These are phyloP conservation scores for Mortierella sp. DNA, from an alignment of 371 early-diverging fungal genomes.

Conservation along the genomic window DNA sequence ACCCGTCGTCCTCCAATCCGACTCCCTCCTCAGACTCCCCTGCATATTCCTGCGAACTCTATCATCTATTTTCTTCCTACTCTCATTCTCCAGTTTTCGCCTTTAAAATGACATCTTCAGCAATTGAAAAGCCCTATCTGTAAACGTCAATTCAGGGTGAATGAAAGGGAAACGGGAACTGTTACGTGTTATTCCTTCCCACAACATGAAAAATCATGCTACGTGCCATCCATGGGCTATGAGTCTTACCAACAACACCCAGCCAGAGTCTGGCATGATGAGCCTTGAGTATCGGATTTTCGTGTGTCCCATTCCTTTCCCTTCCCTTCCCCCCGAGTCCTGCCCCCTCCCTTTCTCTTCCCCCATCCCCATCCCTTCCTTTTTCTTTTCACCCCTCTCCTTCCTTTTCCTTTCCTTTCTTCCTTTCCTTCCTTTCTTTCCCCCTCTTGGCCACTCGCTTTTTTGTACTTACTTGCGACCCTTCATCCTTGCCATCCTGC, in stretches of 20 bases:
- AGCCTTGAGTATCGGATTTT: background rate
- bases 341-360: background rate
- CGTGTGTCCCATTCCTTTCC: background rate
- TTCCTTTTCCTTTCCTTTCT: background rate
- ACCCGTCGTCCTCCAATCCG: background rate
- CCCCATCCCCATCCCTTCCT: background rate
- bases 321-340: background rate
- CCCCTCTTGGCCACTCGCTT: too few species aligned
- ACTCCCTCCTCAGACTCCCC: background rate
- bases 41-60: slow-evolving; percentile 11
- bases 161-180: background rate
- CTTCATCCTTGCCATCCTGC: background rate
- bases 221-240: too few species aligned
- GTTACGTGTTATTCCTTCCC: background rate
- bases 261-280: background rate
- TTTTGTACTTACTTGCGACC: too few species aligned
- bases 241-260: background rate
- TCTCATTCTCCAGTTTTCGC: background rate
- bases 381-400: background rate
- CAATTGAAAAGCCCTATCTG: background rate
- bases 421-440: background rate
- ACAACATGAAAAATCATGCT: too few species aligned
- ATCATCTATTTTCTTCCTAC: background rate
- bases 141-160: background rate
- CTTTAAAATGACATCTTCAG: background rate